A percentile compares a stretch with the other conserved stretches of the same genome.
phyloP scores from a whole-genome alignment of 176 grass and related monocot genomes.

The Saccharum officinarum region DNA sequence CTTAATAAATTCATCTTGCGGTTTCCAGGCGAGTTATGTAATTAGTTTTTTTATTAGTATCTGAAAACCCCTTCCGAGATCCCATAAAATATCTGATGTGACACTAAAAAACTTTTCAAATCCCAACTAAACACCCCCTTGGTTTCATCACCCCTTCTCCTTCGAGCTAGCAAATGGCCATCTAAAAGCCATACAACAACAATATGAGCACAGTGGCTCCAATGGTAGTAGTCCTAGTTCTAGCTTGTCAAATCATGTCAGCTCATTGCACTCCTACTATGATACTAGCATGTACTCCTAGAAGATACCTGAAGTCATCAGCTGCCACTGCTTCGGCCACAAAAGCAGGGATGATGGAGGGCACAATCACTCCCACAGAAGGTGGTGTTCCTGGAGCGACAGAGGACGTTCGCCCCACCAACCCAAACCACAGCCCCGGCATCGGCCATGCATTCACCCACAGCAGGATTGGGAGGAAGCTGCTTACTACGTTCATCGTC shows the following conservation, averaged over 20 bases:
- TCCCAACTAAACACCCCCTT: too few relatives aligned
- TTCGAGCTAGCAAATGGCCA: background rate
- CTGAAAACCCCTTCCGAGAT: too few relatives aligned
- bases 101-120: too few relatives aligned
- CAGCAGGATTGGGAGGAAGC: slow-evolving; percentile 40
- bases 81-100: too few relatives aligned
- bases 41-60: too few relatives aligned
- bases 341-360: slow-evolving; percentile 1
- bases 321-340: background rate
- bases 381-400: background rate
- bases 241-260: background rate
- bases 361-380: background rate
- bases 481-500: background rate
- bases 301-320: background rate
- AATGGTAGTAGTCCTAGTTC: background rate
- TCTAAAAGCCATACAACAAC: background rate
- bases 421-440: slow-evolving; percentile 25
- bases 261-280: background rate
- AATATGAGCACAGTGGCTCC: background rate
- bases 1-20: too few relatives aligned
- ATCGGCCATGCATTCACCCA: slow-evolving; percentile 37
- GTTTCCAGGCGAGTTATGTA: too few relatives aligned
- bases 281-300: background rate
- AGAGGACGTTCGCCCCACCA: slow-evolving; percentile 12
- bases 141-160: background rate